These are phyloP conservation scores for Suhomyces chickasaworum DNA, from an alignment of 1,139 yeast species.

Conservation along the genomic window DNA sequence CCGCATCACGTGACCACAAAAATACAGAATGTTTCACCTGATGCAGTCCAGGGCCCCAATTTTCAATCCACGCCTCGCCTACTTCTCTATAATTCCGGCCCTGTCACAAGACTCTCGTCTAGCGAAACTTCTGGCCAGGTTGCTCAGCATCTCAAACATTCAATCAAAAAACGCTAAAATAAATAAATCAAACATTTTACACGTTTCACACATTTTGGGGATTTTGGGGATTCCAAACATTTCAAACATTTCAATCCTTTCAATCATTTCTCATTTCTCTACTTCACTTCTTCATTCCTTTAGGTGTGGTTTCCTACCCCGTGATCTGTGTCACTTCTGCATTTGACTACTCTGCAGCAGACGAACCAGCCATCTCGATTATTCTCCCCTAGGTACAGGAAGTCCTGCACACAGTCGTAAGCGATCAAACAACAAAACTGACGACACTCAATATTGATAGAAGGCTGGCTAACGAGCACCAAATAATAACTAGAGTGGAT, in stretches of 20 bases:
- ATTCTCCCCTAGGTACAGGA: background rate
- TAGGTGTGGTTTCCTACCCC: background rate
- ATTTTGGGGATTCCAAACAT: too few relatives aligned
- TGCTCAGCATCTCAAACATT: too few relatives aligned
- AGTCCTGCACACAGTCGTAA: constrained; percentile 8
- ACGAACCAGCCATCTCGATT: constrained; percentile 3
- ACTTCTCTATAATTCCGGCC: background rate
- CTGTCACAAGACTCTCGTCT: background rate
- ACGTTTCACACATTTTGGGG: too few relatives aligned
- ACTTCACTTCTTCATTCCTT: background rate
- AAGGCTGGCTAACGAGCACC: constrained; percentile 12
- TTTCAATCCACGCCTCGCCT: background rate
- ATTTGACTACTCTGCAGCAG: background rate
- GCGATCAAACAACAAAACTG: constrained; percentile 6
- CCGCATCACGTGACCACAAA: background rate
- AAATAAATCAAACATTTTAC: background rate
- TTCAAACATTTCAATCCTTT: background rate
- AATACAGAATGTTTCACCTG: background rate
- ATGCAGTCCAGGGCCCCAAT: background rate
- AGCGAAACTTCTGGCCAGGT: background rate
- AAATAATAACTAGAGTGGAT: constrained; percentile 2
- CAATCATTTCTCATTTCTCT: background rate
- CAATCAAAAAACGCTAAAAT: too few relatives aligned
- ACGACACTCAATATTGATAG: constrained; percentile 9
- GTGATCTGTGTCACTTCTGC: background rate